Percentiles rank a stretch among this genome's conserved stretches.
These are phyloP conservation scores for Leccinellum rugosiceps DNA, from an alignment of 768 basidiomycete genomes.

Conservation along the genomic window DNA sequence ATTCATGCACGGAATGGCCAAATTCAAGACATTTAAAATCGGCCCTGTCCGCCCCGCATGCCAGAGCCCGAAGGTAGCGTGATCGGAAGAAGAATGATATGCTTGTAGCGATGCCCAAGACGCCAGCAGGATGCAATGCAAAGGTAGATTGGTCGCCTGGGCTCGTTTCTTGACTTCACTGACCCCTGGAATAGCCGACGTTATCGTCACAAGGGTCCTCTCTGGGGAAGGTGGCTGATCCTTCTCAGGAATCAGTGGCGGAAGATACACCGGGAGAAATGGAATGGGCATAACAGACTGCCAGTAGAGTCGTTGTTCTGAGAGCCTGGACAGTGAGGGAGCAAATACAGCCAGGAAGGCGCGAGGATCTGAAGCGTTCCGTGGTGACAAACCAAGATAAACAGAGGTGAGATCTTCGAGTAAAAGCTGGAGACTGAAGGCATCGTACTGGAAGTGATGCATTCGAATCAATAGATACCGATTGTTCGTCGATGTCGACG, in stretches of 20 bases:
- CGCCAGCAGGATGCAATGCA: constrained; percentile 41
- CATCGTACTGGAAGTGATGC: constrained; percentile 52
- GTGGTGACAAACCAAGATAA: constrained; percentile 29
- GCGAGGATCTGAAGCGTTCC: constrained; percentile 22
- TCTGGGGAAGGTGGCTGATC: neutral
- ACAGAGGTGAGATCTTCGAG: constrained; percentile 37
- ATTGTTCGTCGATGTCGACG: neutral
- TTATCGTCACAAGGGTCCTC: constrained; percentile 25
- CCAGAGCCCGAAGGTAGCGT: constrained; percentile 44
- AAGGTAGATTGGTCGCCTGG: constrained; percentile 32
- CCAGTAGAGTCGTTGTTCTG: constrained; percentile 36
- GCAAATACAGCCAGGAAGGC: constrained; percentile 29
- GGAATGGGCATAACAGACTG: constrained; percentile 27
- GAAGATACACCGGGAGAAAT: constrained; percentile 29
- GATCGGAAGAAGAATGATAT: constrained; percentile 22
- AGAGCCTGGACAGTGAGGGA: constrained; percentile 16
- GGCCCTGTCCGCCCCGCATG: constrained; percentile 42
- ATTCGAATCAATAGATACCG: constrained; percentile 33
- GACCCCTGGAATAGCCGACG: constrained; percentile 42
- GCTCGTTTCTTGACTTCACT: constrained; percentile 46
- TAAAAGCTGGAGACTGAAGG: constrained; percentile 42
- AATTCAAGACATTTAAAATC: constrained; percentile 32
- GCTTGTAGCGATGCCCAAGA: constrained; percentile 43
- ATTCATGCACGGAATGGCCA: constrained; percentile 47
- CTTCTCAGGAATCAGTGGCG: constrained; percentile 7